Base-by-base conservation (phyloP, 495 filamentous ascomycete genomes). In the Penicillium dipodomyicola region DNA sequence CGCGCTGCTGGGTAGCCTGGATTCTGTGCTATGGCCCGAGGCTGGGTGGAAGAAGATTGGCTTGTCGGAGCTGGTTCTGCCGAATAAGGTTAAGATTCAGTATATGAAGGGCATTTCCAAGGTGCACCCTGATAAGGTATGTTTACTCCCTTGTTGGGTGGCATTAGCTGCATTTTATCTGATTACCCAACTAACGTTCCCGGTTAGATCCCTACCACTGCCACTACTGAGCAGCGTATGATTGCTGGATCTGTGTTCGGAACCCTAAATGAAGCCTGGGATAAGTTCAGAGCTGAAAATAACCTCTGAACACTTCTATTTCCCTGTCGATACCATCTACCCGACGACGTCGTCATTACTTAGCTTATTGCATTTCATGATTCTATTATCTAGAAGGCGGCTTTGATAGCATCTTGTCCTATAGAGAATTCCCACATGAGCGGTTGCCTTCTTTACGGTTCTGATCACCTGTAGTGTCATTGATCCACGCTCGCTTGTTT, bases 21-120 rank as follows among this genome's bases (percentile, higher is more conserved):
- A 97, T 65, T 83, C 77, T 22, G 91, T 98, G 42, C 78, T 98
- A 40, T 98, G 94, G 94, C 84, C 89, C 52, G 87, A 87, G 33
- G 86, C 89, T 52, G 92, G 91, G 30, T 98, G 94, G 95, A 96
- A 94, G 79, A 96, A 96, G 80, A 86, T 97, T 17, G 90, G 89
- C 25, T 86, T 98, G 85, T 84, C 89, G 48, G 93, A 98, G 70
- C 67, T 98, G 61, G 85, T 98, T 37, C 76, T 96, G 77, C 85
- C 92, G 41, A 87, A 86, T 46, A 96, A 90, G 80, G 94, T 97
- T 48, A 98, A 98, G 84, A 84, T 97, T 52, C 81, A 89, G 54
- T 98, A 98, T 65, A 97, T 98, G 94, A 96, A 96, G 82, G 94
- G 91, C 5, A 97, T 98, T 84, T 88, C 85, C 6, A 97, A 96